Evolutionary conservation across 2,329 filamentous ascomycete species (phyloP).

Genomic region (Allantophomopsis cytisporea): DNA sequence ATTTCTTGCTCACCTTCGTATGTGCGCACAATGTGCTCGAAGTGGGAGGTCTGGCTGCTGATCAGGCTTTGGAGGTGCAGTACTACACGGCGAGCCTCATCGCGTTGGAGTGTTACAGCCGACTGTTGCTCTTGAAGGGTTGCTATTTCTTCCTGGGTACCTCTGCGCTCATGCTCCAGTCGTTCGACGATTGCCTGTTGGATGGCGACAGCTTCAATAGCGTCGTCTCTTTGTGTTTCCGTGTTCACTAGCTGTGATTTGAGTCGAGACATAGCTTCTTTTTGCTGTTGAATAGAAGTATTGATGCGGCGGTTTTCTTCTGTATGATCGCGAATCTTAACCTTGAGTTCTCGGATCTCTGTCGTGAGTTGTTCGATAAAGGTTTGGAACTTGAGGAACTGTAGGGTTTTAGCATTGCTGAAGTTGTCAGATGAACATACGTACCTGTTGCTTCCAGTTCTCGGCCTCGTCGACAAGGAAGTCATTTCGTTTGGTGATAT

Average conservation of each 20-base stretch:
- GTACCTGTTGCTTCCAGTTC: slow-evolving; percentile 87
- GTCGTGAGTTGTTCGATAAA: slow-evolving; percentile 98
- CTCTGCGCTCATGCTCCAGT: slow-evolving; percentile 90
- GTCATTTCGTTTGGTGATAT: slow-evolving; percentile 97
- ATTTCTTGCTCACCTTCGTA: too few species aligned
- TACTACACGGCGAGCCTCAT: slow-evolving; percentile 95
- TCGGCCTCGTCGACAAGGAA: slow-evolving; percentile 95
- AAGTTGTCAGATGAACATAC: slow-evolving; percentile 5
- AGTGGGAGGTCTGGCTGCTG: slow-evolving; percentile 91
- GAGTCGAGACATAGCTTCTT: slow-evolving; percentile 83
- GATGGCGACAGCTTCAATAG: slow-evolving; percentile 87
- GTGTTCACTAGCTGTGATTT: slow-evolving; percentile 81
- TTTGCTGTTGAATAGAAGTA: slow-evolving; percentile 87
- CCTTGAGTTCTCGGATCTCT: slow-evolving; percentile 95
- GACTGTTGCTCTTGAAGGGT: slow-evolving; percentile 81
- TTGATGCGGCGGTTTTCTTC: slow-evolving; percentile 90
- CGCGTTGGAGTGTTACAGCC: slow-evolving; percentile 75
- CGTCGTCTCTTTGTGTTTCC: slow-evolving; percentile 98
- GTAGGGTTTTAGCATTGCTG: slow-evolving; percentile 8
- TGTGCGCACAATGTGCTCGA: slow-evolving; percentile 95
- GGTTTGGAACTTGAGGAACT: slow-evolving; percentile 99
- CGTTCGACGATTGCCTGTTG: slow-evolving; percentile 99
- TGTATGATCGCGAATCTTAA: slow-evolving; percentile 98
- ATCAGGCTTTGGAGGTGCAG: slow-evolving; percentile 91
- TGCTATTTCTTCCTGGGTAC: slow-evolving; percentile 89